Evolutionary conservation across 148 eudicot species (phyloP), one percentile per base, ranked within the genome.

Genomic region (Bassia scoparia): DNA sequence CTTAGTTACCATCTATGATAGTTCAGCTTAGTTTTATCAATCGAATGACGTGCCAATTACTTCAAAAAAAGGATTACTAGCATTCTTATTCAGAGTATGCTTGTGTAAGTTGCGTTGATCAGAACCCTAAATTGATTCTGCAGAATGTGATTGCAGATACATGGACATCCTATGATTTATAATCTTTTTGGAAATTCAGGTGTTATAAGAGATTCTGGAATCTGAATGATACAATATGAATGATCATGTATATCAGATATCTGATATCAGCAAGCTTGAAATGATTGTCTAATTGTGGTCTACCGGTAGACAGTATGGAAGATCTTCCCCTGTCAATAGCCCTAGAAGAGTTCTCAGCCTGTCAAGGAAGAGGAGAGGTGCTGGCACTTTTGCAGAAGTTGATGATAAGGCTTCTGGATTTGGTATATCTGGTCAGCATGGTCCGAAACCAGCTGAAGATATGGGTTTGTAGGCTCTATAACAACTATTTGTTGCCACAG

Each of bases 401-500:
- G 81, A 85, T 61, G 81, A 82, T 29, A 83, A 81, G 62, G 79
- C 83, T 58, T 86, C 87, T 44, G 87, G 85, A 60, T 78, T 88
- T 72, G 93, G 91, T 69, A 72, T 85, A 41, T 89, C 97, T 76
- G 89, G 94, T 72, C 93, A 90, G 67, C 90, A 82, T 69, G 97
- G 97, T 63, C 95, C 97, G 2, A 93, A 90, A 49, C 92, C 89
- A 58, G 86, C 90, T 41, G 98, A 93, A 84, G 97, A 24, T 93
- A 90, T 77, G 98, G 98, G 6, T 93, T 93, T 76, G 98, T 90
- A 52, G 98, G 98, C 41, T 84, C 94, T 65, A 90, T 93, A 75
- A 82, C 98, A 66, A 90, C 92, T 38, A 90, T 86, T n/a, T 70
- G 92, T 87, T 56, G 90, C 93, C 68, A 86, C 94, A 76, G 94